Conservation (phyloP, 2,329 filamentous ascomycete species). For the Elsinoe australis region DNA sequence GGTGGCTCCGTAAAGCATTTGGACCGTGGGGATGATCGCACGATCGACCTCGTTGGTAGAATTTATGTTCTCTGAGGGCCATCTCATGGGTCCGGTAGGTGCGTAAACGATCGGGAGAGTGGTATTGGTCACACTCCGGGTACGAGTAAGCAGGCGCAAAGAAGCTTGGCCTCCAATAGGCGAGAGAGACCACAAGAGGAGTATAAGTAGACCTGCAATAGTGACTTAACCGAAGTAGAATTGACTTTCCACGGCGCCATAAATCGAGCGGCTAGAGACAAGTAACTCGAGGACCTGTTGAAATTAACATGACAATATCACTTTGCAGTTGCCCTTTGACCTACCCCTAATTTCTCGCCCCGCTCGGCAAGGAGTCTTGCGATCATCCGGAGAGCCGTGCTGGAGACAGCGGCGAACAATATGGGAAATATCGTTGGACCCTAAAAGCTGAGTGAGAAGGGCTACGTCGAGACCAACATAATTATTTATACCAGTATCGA, state of each 20-base stretch:
- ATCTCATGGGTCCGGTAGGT: background rate
- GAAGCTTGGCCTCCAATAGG: background rate
- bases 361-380: background rate
- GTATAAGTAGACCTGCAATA: background rate
- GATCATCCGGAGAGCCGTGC: background rate
- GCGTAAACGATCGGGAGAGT: background rate
- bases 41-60: background rate
- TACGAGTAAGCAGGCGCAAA: background rate
- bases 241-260: background rate
- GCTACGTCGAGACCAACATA: no score
- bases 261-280: background rate
- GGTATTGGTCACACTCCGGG: background rate
- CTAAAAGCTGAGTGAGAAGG: no score
- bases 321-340: background rate
- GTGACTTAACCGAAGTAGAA: background rate
- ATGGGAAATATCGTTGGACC: constrained; percentile 3
- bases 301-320: background rate
- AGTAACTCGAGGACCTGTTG: background rate
- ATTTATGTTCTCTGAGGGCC: background rate
- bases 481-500: no score
- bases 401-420: background rate
- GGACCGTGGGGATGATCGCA: background rate
- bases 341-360: background rate
- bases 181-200: background rate
- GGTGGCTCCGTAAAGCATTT: background rate